These are phyloP conservation scores for Blastobotrys raffinosifermentans DNA, from an alignment of 1,139 yeast species.

Conservation along the genomic window DNA sequence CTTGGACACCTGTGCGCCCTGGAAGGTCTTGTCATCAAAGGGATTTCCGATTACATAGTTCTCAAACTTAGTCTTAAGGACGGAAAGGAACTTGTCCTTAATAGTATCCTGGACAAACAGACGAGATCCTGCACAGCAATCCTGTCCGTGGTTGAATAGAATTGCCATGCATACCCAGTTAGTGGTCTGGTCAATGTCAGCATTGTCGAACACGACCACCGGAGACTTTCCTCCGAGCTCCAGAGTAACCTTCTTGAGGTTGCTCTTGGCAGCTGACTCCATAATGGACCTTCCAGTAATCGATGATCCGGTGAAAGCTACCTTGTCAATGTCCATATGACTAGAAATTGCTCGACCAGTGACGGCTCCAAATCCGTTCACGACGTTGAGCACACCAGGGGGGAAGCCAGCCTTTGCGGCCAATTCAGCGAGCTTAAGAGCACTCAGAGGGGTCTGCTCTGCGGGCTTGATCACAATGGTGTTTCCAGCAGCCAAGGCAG, in stretches of 20 bases:
- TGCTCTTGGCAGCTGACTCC: constrained; percentile 57
- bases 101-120: constrained; percentile 69
- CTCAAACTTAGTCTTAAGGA: constrained; percentile 45
- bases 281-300: constrained; percentile 65
- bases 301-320: constrained; percentile 81
- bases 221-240: constrained; percentile 90
- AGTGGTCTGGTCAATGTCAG: constrained; percentile 59
- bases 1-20: constrained; percentile 72
- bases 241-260: constrained; percentile 55
- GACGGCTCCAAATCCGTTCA: constrained; percentile 67
- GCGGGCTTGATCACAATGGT: constrained; percentile 74
- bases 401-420: constrained; percentile 71
- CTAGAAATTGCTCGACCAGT: constrained; percentile 69
- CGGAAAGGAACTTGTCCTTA: constrained; percentile 59
- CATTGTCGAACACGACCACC: constrained; percentile 69
- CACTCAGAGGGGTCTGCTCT: constrained; percentile 75
- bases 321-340: constrained; percentile 64
- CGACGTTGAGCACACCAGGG: constrained; percentile 68
- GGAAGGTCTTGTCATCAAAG: constrained; percentile 42
- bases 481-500: constrained; percentile 79
- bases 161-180: constrained; percentile 56
- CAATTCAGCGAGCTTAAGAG: constrained; percentile 56
- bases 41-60: constrained; percentile 42
- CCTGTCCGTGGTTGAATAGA: constrained; percentile 82
- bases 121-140: constrained; percentile 85